phyloP scores from a whole-genome alignment of 306 rosid genomes.

The Luffa aegyptiaca region DNA sequence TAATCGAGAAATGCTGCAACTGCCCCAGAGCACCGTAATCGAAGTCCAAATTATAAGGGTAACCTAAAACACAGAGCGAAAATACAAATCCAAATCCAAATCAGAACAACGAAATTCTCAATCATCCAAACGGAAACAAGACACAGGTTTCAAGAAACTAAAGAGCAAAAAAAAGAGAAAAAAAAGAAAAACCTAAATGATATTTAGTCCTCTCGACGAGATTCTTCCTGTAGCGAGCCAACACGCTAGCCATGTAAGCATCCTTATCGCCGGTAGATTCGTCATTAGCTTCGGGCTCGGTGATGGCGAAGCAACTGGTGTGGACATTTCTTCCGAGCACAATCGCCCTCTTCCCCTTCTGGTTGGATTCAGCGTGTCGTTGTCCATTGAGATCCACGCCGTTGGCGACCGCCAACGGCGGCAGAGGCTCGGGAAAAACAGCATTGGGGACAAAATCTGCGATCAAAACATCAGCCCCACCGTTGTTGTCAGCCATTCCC shows the following conservation, averaged over 20 bases:
- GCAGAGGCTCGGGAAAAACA: slow-evolving; percentile 31
- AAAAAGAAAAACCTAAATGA: slow-evolving; percentile 43
- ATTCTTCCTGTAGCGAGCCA: slow-evolving; percentile 52
- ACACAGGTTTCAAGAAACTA: not conserved
- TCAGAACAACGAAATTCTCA: not conserved
- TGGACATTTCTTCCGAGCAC: slow-evolving; percentile 62
- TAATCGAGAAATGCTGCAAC: slow-evolving; percentile 92
- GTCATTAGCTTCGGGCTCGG: slow-evolving; percentile 69
- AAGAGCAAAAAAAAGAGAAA: not conserved
- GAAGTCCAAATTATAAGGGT: slow-evolving; percentile 87
- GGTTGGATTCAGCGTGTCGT: not conserved
- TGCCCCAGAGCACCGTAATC: slow-evolving; percentile 83
- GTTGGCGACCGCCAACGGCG: slow-evolving; percentile 12
- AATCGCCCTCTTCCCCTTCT: slow-evolving; percentile 30
- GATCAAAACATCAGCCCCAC: slow-evolving; percentile 5
- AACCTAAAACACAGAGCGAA: slow-evolving; percentile 33
- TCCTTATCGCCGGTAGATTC: slow-evolving; percentile 73
- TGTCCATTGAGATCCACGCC: not conserved
- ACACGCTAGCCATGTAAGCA: slow-evolving; percentile 72
- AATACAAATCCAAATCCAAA: not conserved
- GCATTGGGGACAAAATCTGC: slow-evolving; percentile 22
- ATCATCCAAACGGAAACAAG: not conserved
- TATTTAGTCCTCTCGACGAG: slow-evolving; percentile 57
- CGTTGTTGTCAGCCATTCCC: slow-evolving; percentile 1
- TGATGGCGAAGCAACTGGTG: slow-evolving; percentile 46